Conservation (phyloP, 306 rosid genomes). For the Benincasa hispida region DNA sequence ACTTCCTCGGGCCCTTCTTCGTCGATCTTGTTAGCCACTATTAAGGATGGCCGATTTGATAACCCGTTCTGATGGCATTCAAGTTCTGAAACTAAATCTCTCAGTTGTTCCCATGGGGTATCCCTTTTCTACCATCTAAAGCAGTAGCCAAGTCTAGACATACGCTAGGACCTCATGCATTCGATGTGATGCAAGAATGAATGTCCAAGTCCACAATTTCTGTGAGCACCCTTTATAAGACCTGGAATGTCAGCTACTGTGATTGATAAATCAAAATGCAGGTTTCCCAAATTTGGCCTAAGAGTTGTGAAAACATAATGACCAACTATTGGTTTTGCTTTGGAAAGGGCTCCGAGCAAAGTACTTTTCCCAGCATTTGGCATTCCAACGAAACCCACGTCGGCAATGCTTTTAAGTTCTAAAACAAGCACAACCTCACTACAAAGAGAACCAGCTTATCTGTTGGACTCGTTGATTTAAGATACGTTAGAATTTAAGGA, state of each 20-base stretch:
- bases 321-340: constrained; percentile 74
- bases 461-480: constrained; percentile 28
- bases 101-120: constrained; percentile 87
- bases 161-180: constrained; percentile 76
- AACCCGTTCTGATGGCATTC: constrained; percentile 78
- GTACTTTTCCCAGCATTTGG: constrained; percentile 99
- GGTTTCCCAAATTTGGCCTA: constrained; percentile 79
- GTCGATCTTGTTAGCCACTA: constrained; percentile 84
- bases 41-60: constrained; percentile 61
- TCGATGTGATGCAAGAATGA: constrained; percentile 90
- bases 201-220: constrained; percentile 79
- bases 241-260: constrained; percentile 94
- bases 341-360: constrained; percentile 74
- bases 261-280: constrained; percentile 62
- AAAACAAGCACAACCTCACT: constrained; percentile 57
- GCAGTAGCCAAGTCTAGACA: constrained; percentile 80
- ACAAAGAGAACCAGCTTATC: constrained; percentile 42
- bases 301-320: constrained; percentile 91
- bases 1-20: constrained; percentile 71
- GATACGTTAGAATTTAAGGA: constrained; percentile 11
- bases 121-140: constrained; percentile 63
- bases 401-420: constrained; percentile 90
- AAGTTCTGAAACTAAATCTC: constrained; percentile 66
- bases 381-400: constrained; percentile 90
- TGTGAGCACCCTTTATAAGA: constrained; percentile 86